Conservation (phyloP, 345 rosid species). For the Hibiscus syriacus region DNA sequence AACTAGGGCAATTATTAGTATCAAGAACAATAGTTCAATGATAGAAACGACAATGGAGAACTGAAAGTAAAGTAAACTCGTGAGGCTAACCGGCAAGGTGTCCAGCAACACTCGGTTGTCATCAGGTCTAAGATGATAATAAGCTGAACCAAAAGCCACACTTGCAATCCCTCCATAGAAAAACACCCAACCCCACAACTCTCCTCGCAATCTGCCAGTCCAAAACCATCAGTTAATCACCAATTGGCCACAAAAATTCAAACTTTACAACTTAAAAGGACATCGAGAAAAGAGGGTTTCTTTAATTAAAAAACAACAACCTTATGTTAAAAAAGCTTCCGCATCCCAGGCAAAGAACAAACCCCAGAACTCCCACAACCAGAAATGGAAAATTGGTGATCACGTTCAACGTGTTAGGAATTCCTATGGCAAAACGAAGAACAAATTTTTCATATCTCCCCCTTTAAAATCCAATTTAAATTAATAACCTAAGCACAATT, state of each 20-base stretch:
- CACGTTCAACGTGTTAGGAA: constrained; percentile 84
- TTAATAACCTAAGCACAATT: background rate
- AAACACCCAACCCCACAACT: constrained; percentile 70
- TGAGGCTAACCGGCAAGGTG: constrained; percentile 67
- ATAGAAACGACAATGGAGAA: background rate
- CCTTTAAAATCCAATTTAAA: too few relatives aligned
- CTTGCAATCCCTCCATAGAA: constrained; percentile 60
- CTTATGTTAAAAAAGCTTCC: constrained; percentile 61
- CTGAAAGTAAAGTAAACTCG: background rate
- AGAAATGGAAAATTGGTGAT: constrained; percentile 80
- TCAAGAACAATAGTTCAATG: background rate
- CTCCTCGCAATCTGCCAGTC: constrained; percentile 56
- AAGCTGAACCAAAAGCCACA: constrained; percentile 80
- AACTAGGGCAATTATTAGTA: background rate
- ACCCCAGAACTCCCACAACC: constrained; percentile 69
- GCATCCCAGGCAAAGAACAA: constrained; percentile 61
- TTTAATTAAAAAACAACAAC: too few relatives aligned
- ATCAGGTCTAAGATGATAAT: constrained; percentile 83
- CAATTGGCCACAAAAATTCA: background rate
- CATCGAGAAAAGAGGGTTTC: background rate
- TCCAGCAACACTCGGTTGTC: constrained; percentile 62
- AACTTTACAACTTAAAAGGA: background rate
- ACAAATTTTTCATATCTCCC: too few relatives aligned
- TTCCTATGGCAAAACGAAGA: constrained; percentile 41
- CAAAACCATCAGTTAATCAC: constrained; percentile 2